phyloP scores from a whole-genome alignment of 768 basidiomycete genomes.

The Coprinopsis strossmayeri region DNA sequence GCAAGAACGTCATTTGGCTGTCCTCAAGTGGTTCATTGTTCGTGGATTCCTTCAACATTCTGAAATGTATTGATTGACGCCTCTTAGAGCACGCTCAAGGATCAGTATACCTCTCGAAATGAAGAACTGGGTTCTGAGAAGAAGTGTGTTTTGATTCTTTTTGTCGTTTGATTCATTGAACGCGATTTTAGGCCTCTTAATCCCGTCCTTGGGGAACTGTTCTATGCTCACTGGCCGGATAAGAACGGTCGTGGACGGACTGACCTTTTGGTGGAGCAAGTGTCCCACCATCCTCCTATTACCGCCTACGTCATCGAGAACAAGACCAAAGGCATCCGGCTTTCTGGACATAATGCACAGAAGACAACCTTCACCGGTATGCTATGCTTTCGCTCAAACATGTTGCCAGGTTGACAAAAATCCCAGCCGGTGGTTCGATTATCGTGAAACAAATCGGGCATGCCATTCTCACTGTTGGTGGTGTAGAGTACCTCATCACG shows the following conservation, averaged over 20 bases:
- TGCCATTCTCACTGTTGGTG: slow-evolving; percentile 67
- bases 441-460: slow-evolving; percentile 96
- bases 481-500: slow-evolving; percentile 76
- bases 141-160: slow-evolving; percentile 8
- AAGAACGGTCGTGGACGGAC: slow-evolving; percentile 70
- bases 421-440: slow-evolving; percentile 56
- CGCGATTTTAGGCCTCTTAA: slow-evolving; percentile 72
- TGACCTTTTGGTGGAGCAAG: slow-evolving; percentile 84
- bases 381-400: slow-evolving; percentile 11
- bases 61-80: neutral
- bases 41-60: slow-evolving; percentile 18
- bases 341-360: slow-evolving; percentile 88
- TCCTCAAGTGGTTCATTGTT: slow-evolving; percentile 95
- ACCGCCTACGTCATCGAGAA: slow-evolving; percentile 89
- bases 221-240: slow-evolving; percentile 88
- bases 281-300: slow-evolving; percentile 91
- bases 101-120: slow-evolving; percentile 91
- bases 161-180: slow-evolving; percentile 5
- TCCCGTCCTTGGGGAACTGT: slow-evolving; percentile 88
- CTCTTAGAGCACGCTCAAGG: slow-evolving; percentile 79
- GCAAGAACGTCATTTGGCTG: slow-evolving; percentile 62
- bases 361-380: slow-evolving; percentile 87
- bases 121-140: slow-evolving; percentile 78
- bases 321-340: slow-evolving; percentile 60
- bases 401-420: neutral